Evolutionary conservation across 2,329 filamentous ascomycete species (phyloP), one percentile per base, ranked within the genome.

Genomic region (Ascocoryne sarcoides): DNA sequence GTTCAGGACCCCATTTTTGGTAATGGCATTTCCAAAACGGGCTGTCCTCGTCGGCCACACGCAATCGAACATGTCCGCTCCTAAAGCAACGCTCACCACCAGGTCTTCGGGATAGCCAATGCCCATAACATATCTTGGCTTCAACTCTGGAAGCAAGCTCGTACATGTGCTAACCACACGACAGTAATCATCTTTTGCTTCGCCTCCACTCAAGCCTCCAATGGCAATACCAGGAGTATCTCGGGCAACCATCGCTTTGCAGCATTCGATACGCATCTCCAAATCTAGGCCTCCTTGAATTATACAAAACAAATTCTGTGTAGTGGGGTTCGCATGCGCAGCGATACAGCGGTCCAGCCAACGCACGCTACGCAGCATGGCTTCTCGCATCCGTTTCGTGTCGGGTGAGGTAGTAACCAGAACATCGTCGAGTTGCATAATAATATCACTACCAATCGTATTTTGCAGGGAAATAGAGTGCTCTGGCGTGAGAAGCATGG

Each of bases 51-150:
- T 96, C 1, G 92, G 93, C 92, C 92, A 98, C 5, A 98, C 92
- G 59, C 93, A 98, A 65, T 98, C 92, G 60, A 98, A 98, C 92
- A 98, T 98, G 64, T 98, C 92, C 36, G 92, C 92, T 3, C 92
- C 92, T 1, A 98, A 72, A 1, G 92, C 92, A 3, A 95, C 81
- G 39, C 87, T 93, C 29, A 98, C 89, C 2, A 98, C 76, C 41
- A 98, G 70, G 58, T 98, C 92, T 65, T 96, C 92, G 1, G 92
- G 92, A 62, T 95, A 98, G 10, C 92, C 88, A 52, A 98, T 92
- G 14, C 92, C 92, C 93, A 98, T 98, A 42, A 98, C 90, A 65
- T 98, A 98, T 60, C 92, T 76, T n/a, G 92, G 92, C 64, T 98
- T 98, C 46, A 84, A 69, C 43, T 90, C 82, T 0, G 93, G 93